These are phyloP conservation scores for Penstemon newberryi DNA, from an alignment of 257 asterid species.

Conservation along the genomic window DNA sequence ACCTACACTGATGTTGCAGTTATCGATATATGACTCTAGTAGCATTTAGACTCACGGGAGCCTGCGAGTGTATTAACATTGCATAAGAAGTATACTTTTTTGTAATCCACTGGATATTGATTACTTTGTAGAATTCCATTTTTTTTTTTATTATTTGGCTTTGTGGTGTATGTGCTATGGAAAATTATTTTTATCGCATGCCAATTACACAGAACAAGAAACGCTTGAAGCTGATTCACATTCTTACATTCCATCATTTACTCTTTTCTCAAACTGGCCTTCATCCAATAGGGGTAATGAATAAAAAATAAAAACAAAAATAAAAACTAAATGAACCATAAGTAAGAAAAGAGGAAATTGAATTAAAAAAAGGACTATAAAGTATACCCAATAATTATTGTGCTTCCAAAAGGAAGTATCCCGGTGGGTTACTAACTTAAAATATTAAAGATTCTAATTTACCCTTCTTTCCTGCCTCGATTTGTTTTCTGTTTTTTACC, in stretches of 20 bases:
- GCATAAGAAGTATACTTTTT: background rate
- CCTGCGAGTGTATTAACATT: slow-evolving; percentile 26
- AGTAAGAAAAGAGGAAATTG: no score
- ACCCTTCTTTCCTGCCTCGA: no score
- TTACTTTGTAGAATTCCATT: slow-evolving; percentile 12
- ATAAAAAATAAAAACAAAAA: no score
- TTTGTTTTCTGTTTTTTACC: no score
- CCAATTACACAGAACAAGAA: no score
- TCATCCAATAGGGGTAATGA: no score
- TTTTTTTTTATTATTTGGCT: slow-evolving; percentile 22
- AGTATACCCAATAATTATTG: background rate
- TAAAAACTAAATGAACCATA: no score
- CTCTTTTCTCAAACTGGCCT: no score
- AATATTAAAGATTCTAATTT: background rate
- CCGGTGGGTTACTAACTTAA: background rate
- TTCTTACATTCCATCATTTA: no score
- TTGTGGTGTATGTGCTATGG: background rate
- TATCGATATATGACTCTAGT: slow-evolving; percentile 4
- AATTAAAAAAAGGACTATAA: no score
- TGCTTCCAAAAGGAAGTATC: background rate
- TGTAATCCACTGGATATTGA: slow-evolving; percentile 30
- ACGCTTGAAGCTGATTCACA: no score
- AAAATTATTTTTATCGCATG: background rate
- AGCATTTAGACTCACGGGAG: slow-evolving; percentile 28
- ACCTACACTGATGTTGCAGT: slow-evolving; percentile 19